A percentile compares a stretch with the other conserved stretches of the same genome.
Conservation (phyloP, 352 stramenopile genomes). For the Pythium vanterpoolii region DNA sequence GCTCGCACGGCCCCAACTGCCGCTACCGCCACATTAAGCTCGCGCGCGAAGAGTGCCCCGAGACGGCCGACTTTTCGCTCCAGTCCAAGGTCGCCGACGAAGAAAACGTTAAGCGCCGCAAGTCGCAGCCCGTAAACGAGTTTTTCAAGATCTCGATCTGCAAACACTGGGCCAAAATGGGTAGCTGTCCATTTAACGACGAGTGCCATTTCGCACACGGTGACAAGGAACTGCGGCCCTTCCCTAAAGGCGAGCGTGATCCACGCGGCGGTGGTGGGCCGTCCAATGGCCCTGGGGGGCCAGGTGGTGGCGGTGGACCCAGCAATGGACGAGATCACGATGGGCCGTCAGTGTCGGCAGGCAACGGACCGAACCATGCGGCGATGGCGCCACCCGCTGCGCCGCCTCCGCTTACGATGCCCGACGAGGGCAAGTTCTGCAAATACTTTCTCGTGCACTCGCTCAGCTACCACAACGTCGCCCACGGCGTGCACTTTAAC, state of each 20-base stretch:
- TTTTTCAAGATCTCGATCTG: conserved; percentile 98
- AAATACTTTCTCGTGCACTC: conserved; percentile 86
- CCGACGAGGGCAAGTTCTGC: conserved; percentile 69
- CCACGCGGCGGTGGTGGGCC: conserved; percentile 3
- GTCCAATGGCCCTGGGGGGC: too few relatives aligned
- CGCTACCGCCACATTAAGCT: conserved; percentile 93
- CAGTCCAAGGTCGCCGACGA: conserved; percentile 89
- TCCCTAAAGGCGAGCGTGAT: conserved; percentile 68
- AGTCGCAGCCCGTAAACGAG: conserved; percentile 92
- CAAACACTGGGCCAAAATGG: conserved; percentile 96
- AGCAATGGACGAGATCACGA: background rate
- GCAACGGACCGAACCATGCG: background rate
- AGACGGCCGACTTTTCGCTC: conserved; percentile 93
- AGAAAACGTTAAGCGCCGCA: conserved; percentile 85
- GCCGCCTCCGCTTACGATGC: conserved; percentile 34
- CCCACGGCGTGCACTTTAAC: conserved; percentile 72
- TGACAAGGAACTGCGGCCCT: conserved; percentile 88
- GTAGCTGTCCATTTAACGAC: conserved; percentile 95
- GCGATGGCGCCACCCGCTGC: background rate
- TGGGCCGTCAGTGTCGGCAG: background rate
- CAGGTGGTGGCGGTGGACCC: background rate
- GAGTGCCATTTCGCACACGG: conserved; percentile 97
- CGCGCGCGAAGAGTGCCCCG: conserved; percentile 90
- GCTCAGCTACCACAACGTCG: conserved; percentile 79
- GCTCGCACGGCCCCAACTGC: conserved; percentile 95